Evolutionary conservation across 164 flowering plant species (phyloP).

Genomic region (Echeveria elegans): DNA sequence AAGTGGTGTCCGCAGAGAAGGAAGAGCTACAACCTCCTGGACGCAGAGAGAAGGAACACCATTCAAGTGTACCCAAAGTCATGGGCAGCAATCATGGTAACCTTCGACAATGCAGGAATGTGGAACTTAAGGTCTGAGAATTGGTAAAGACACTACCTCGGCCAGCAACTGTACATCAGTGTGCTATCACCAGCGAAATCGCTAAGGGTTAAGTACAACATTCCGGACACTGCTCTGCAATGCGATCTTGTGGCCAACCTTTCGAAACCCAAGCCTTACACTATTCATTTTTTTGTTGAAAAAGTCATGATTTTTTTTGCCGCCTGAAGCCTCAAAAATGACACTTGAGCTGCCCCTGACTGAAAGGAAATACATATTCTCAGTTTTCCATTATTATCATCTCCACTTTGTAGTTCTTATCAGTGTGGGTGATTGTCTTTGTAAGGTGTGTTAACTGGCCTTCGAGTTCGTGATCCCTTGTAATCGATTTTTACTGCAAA

Average conservation of each 20-base stretch:
- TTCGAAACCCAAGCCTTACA: constrained; percentile 9
- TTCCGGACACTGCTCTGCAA: constrained; percentile 9
- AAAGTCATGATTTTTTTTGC: not conserved
- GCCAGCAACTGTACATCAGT: constrained; percentile 14
- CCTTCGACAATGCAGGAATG: constrained; percentile 11
- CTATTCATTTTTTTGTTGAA: not conserved
- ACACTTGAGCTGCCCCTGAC: too few relatives aligned
- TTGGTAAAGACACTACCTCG: constrained; percentile 8
- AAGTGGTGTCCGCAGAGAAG: too few relatives aligned
- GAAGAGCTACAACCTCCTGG: too few relatives aligned
- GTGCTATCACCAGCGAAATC: constrained; percentile 12
- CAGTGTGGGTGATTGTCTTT: too few relatives aligned
- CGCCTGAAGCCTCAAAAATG: too few relatives aligned
- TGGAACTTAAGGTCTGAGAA: constrained; percentile 10
- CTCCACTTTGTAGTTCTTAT: too few relatives aligned
- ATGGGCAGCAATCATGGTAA: constrained; percentile 10
- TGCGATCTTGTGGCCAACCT: constrained; percentile 12
- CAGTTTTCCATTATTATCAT: too few relatives aligned
- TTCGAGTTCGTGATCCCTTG: too few relatives aligned
- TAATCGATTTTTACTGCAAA: too few relatives aligned
- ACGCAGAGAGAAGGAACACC: constrained; percentile 5
- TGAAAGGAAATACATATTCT: not conserved
- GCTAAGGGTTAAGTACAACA: constrained; percentile 15
- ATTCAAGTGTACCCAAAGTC: constrained; percentile 12
- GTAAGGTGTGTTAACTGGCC: too few relatives aligned